Evolutionary conservation across 2,329 filamentous ascomycete species (phyloP).

Genomic region (Sporothrix humicola): DNA sequence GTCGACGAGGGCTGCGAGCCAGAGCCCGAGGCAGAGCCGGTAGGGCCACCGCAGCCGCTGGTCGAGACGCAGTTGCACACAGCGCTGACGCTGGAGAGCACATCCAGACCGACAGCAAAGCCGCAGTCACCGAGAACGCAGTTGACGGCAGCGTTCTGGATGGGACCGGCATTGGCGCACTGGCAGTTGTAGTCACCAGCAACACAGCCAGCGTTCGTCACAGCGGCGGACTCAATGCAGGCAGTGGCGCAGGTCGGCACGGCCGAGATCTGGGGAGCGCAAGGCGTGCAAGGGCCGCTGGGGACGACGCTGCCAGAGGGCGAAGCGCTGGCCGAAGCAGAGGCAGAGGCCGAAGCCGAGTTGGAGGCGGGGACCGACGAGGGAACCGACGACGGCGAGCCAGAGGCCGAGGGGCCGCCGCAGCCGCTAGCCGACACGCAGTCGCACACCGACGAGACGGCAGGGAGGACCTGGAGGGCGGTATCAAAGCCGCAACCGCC

Average conservation of each 20-base stretch:
- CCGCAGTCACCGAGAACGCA: slow-evolving; percentile 26
- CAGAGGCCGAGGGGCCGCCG: not conserved
- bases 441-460: slow-evolving; percentile 5
- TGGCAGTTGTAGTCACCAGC: slow-evolving; percentile 28
- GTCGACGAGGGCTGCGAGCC: not conserved
- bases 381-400: not conserved
- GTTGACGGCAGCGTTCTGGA: slow-evolving; percentile 29
- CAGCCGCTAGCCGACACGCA: slow-evolving; percentile 25
- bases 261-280: slow-evolving; percentile 14
- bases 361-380: slow-evolving; percentile 4
- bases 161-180: slow-evolving; percentile 22
- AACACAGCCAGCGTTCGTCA: slow-evolving; percentile 25
- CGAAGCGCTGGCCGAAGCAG: slow-evolving; percentile 24
- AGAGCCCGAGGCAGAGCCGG: not conserved
- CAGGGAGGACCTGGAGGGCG: not conserved
- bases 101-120: slow-evolving; percentile 6
- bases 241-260: slow-evolving; percentile 21
- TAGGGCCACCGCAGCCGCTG: slow-evolving; percentile 28
- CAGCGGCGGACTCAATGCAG: slow-evolving; percentile 27
- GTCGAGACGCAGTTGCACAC: slow-evolving; percentile 26
- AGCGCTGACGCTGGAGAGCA: slow-evolving; percentile 7
- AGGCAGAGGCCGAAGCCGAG: slow-evolving; percentile 11
- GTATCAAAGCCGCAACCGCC: slow-evolving; percentile 23
- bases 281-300: slow-evolving; percentile 25
- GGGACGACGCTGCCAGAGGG: not conserved